Evolutionary conservation across 805 yeast genomes (phyloP).

Genomic region (Candida silvatica): DNA sequence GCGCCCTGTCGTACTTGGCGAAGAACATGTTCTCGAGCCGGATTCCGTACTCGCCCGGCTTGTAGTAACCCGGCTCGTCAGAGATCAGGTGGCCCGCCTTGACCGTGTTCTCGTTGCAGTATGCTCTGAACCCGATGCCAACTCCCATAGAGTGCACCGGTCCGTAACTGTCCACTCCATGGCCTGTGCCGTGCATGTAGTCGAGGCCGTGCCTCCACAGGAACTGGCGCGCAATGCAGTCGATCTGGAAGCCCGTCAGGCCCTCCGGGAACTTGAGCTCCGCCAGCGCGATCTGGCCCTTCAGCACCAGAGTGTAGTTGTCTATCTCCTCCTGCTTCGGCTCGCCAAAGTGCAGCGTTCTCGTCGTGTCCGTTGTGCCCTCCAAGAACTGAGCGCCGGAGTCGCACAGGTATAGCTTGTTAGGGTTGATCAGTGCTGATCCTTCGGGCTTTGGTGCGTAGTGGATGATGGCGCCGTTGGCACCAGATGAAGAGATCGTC

Average conservation of each 20-base stretch:
- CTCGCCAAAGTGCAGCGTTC: constrained; percentile 45
- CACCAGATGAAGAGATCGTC: constrained; percentile 68
- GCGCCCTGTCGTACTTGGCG: constrained; percentile 31
- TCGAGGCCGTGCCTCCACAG: constrained; percentile 51
- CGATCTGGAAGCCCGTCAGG: constrained; percentile 46
- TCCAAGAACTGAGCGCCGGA: constrained; percentile 55
- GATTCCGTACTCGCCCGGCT: constrained; percentile 52
- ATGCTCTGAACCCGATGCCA: constrained; percentile 49
- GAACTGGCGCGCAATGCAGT: constrained; percentile 48
- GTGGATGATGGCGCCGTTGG: constrained; percentile 73
- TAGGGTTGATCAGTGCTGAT: constrained; percentile 42
- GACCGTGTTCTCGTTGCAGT: constrained; percentile 34
- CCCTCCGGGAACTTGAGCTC: constrained; percentile 44
- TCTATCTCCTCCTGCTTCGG: constrained; percentile 38
- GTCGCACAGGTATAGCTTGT: constrained; percentile 45
- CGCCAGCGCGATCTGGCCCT: constrained; percentile 46
- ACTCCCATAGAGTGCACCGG: constrained; percentile 59
- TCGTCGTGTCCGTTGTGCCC: constrained; percentile 58
- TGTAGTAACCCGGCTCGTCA: constrained; percentile 58
- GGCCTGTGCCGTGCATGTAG: constrained; percentile 59
- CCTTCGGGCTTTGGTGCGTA: constrained; percentile 46
- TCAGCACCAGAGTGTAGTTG: constrained; percentile 49
- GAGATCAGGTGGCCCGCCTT: constrained; percentile 47
- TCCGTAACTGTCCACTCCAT: constrained; percentile 54
- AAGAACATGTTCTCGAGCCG: constrained; percentile 45